A percentile compares a stretch with the other conserved stretches of the same genome.
phyloP scores from a whole-genome alignment of 306 rosid species.

The Argentina anserina region DNA sequence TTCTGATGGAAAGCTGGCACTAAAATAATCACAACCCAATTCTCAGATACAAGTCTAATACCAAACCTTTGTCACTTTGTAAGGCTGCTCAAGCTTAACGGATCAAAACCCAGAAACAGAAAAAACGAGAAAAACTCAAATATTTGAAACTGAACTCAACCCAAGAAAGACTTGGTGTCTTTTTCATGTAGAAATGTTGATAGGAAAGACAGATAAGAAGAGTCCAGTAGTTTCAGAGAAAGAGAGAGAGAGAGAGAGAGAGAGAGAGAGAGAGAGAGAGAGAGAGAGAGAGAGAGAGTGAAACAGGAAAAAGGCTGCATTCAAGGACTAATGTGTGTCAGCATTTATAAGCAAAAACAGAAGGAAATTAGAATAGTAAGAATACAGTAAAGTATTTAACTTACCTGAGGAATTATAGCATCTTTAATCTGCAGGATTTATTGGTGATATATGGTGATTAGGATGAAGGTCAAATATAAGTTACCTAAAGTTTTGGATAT shows the following conservation, averaged over 20 bases:
- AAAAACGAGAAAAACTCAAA: background rate
- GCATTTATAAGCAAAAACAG: background rate
- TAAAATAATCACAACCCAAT: slow-evolving; percentile 4
- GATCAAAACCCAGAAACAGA: slow-evolving; percentile 5
- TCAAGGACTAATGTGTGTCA: background rate
- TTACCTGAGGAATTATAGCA: background rate
- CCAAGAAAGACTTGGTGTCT: background rate
- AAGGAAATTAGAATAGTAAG: background rate
- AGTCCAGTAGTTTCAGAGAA: background rate
- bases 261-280: no score
- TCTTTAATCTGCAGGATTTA: background rate
- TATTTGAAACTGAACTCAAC: background rate
- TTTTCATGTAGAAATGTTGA: background rate
- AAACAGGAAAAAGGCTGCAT: no score
- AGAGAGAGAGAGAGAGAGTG: background rate
- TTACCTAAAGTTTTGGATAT: background rate
- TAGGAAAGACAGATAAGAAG: background rate
- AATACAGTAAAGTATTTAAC: background rate
- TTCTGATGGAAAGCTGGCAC: slow-evolving; percentile 19
- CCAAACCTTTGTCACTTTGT: slow-evolving; percentile 2
- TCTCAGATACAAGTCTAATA: background rate
- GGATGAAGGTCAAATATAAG: slow-evolving; percentile 1
- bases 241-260: background rate
- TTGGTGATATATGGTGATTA: background rate
- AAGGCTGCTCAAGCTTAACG: background rate